These are phyloP conservation scores for Magnusiomyces suaveolens DNA, from an alignment of 1,139 yeast species.

Conservation along the genomic window DNA sequence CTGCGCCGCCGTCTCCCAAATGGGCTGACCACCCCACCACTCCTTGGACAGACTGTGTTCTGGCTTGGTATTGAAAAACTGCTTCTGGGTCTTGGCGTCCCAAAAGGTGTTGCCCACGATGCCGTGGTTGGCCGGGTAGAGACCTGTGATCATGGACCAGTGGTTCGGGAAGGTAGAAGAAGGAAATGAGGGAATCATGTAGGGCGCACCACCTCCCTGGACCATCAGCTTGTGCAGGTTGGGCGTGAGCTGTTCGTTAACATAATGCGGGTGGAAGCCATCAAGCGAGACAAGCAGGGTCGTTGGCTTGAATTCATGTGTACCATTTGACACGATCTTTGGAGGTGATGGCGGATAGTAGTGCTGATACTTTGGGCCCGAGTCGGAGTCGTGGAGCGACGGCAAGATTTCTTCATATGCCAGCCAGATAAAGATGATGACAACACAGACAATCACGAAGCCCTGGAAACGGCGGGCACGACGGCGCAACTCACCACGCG, in stretches of 20 bases:
- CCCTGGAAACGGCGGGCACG: conserved; percentile 11
- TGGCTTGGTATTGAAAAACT: conserved; percentile 58
- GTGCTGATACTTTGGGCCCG: neutral
- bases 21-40: conserved; percentile 88
- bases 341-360: conserved; percentile 5
- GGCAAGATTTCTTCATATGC: conserved; percentile 10
- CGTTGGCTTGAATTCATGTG: conserved; percentile 64
- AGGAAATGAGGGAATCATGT: conserved; percentile 80
- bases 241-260: conserved; percentile 59
- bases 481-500: conserved; percentile 9
- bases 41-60: conserved; percentile 47
- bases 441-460: conserved; percentile 7
- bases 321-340: conserved; percentile 47
- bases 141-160: conserved; percentile 83
- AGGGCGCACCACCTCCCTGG: conserved; percentile 62
- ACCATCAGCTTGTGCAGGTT: conserved; percentile 48
- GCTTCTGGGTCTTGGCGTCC: conserved; percentile 47
- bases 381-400: neutral
- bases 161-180: conserved; percentile 86
- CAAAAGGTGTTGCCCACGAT: conserved; percentile 76
- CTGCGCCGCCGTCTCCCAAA: conserved; percentile 69
- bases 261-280: conserved; percentile 87
- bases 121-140: conserved; percentile 77
- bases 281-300: conserved; percentile 72
- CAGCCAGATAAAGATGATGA: conserved; percentile 11